A percentile compares a stretch with the other conserved stretches of the same genome.
Conservation (phyloP, 2,329 filamentous ascomycete genomes). For the Diaporthe sp. region DNA sequence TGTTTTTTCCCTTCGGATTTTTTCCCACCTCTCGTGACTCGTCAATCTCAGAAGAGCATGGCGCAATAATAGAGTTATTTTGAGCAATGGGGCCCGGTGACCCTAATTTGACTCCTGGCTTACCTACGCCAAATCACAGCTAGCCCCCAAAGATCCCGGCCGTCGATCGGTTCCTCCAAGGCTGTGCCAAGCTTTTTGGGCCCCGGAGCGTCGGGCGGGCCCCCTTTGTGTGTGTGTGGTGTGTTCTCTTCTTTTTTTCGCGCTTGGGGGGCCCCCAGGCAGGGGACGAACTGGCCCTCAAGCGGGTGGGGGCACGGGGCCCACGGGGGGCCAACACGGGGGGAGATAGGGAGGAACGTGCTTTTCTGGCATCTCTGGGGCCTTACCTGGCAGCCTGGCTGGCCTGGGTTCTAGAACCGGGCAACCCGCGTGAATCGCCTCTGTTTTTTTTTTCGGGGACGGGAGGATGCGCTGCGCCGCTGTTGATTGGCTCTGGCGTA, state of each 20-base stretch:
- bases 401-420: conserved; percentile 6
- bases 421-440: neutral
- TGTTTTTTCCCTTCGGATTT: neutral
- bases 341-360: neutral
- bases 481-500: conserved; percentile 13
- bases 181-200: conserved; percentile 28
- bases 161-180: conserved; percentile 22
- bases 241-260: too few species aligned
- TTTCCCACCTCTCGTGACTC: neutral
- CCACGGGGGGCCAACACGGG: too few species aligned
- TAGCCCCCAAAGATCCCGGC: neutral
- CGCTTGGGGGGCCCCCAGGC: too few species aligned
- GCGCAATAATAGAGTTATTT: conserved; percentile 28
- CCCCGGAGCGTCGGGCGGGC: neutral
- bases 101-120: conserved; percentile 6
- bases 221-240: neutral
- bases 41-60: neutral
- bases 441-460: neutral
- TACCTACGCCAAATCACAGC: neutral
- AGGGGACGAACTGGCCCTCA: neutral
- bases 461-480: neutral
- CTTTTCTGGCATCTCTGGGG: neutral
- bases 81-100: neutral
- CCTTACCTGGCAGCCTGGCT: too few species aligned
- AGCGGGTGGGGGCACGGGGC: neutral